phyloP scores from a whole-genome alignment of 2,329 filamentous ascomycete species.

The Fusarium sp. region DNA sequence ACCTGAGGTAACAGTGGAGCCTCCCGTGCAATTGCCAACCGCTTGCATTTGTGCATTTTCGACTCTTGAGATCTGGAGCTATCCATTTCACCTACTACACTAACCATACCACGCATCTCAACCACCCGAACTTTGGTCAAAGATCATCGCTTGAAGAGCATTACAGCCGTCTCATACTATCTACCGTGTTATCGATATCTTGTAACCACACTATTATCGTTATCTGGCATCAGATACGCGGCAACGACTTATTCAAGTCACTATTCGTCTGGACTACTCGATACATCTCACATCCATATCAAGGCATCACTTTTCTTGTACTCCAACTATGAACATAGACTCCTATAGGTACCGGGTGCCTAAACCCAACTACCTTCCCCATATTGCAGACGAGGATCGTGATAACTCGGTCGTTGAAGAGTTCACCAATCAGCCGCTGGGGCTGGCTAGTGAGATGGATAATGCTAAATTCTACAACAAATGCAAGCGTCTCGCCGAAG shows the following conservation, averaged over 20 bases:
- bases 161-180: background rate
- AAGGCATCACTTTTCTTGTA: conserved; percentile 5
- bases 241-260: conserved; percentile 22
- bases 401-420: conserved; percentile 65
- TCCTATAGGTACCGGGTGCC: conserved; percentile 66
- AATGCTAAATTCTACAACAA: conserved; percentile 68
- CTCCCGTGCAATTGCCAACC: conserved; percentile 20
- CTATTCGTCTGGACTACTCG: background rate
- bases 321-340: conserved; percentile 54
- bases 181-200: background rate
- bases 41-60: conserved; percentile 37
- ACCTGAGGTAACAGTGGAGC: background rate
- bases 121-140: background rate
- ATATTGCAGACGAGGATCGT: conserved; percentile 63
- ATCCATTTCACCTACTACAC: conserved; percentile 36
- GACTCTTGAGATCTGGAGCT: conserved; percentile 25
- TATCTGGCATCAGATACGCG: background rate
- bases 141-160: background rate
- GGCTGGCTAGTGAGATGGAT: conserved; percentile 63
- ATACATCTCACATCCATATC: background rate
- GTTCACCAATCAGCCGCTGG: conserved; percentile 61
- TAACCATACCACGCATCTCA: conserved; percentile 13
- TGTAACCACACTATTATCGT: background rate
- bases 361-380: conserved; percentile 70
- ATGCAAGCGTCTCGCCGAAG: conserved; percentile 66